These are phyloP conservation scores for Amaranthus tricolor DNA, from an alignment of 179 eudicot species.

Conservation along the genomic window DNA sequence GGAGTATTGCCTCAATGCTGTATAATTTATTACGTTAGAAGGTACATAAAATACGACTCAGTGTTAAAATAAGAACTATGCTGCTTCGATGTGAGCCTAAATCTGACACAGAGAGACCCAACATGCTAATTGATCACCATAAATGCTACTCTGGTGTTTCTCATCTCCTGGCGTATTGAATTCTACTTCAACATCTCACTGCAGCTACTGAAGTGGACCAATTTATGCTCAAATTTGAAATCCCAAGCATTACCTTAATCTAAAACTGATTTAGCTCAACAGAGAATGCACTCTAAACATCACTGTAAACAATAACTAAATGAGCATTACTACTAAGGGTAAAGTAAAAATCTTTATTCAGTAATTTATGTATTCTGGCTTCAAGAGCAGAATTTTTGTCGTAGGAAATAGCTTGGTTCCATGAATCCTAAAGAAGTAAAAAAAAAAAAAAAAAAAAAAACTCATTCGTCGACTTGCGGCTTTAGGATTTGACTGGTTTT, in stretches of 20 bases:
- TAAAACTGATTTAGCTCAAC: background rate
- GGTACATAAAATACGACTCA: too few species aligned
- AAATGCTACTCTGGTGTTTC: too few species aligned
- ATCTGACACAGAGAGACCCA: too few species aligned
- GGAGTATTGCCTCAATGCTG: too few species aligned
- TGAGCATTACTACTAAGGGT: background rate
- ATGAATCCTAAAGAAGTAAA: background rate
- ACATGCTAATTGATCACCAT: too few species aligned
- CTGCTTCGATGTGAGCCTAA: too few species aligned
- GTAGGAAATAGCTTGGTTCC: conserved; percentile 2
- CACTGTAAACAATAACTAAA: background rate
- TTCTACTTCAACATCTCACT: background rate
- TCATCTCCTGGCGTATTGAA: background rate
- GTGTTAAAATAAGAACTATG: background rate
- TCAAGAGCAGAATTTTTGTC: background rate
- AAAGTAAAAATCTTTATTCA: background rate
- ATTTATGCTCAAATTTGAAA: background rate
- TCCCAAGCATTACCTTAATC: background rate
- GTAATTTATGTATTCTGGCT: background rate
- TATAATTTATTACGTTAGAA: background rate
- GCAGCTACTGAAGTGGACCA: background rate
- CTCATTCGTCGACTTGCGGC: too few species aligned
- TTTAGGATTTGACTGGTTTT: too few species aligned
- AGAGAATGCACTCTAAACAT: background rate
- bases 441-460: too few species aligned